Evolutionary conservation across 148 eudicot species (phyloP), one percentile per base, ranked within the genome.

Genomic region (Fagopyrum tataricum): DNA sequence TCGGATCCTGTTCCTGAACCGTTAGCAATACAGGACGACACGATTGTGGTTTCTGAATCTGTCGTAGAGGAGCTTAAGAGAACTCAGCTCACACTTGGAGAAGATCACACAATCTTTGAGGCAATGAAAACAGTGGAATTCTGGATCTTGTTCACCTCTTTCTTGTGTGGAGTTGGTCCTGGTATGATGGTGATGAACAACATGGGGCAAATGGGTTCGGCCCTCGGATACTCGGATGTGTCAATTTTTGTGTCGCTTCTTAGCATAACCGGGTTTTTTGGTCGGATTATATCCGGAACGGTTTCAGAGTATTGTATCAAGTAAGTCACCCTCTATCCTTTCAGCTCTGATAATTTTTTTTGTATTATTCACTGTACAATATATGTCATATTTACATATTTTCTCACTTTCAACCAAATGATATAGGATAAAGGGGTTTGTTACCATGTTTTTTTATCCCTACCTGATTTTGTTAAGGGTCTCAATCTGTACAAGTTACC

Each of bases 121-220:
- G 90, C 88, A 2, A 64, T 91, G 0, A 82, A 39, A 81, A 91
- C 96, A 0, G 56, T 88, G 24, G 99, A 95, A 74, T 95, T 95
- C 52, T 95, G 99, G 99, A 81, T 95, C 18, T 78, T 95, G 86
- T 91, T 95, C 39, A 75, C 74, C 40, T 91, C 99, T 13, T 95
- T 91, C 74, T 75, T 95, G 48, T 95, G 96, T 26, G 99, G 99
- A 26, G 96, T 95, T 9, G 99, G 99, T 18, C 84, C 97, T n/a
- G 99, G 97, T 31, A 64, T 91, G 80, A 84, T 90, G 41, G 99
- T 95, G 83, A 88, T 84, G 87, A 95, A 95, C 72, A 95, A 95
- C 55, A 84, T 91, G 90, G 99, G 96, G 7, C 99, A 95, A 76
- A 95, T 95, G 97, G 99, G 96, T 10, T 49, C 88, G 52, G 84